Conservation (phyloP, 2,329 filamentous ascomycete species). For the Fusarium brachygibbosum region DNA sequence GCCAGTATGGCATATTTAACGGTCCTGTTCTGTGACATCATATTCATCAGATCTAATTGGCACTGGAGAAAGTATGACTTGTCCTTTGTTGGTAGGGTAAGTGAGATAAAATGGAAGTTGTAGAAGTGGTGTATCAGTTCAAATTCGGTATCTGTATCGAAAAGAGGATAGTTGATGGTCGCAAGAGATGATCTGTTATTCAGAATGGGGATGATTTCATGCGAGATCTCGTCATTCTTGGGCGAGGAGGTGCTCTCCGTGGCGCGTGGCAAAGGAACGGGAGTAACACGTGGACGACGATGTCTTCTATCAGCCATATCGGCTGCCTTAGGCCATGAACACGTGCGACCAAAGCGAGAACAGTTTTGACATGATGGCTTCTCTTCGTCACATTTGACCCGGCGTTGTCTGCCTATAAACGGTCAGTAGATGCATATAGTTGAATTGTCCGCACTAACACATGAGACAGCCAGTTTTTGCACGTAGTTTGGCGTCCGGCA, state of each 20-base stretch:
- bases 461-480: neutral
- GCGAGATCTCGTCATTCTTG: neutral
- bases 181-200: too few species aligned
- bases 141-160: neutral
- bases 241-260: neutral
- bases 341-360: neutral
- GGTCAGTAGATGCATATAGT: neutral
- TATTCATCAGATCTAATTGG: neutral
- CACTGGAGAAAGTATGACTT: neutral
- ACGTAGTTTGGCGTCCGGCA: neutral
- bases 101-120: neutral
- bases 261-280: too few species aligned
- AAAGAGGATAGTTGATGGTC: neutral
- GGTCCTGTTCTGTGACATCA: neutral
- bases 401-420: slow-evolving; percentile 4
- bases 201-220: too few species aligned
- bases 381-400: slow-evolving; percentile 13
- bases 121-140: neutral
- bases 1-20: neutral
- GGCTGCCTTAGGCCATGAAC: neutral
- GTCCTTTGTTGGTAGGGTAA: neutral
- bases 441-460: neutral
- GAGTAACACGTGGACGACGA: neutral
- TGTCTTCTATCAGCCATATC: neutral
- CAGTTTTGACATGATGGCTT: slow-evolving; percentile 16